Evolutionary conservation across 805 yeast genomes (phyloP), one percentile per base, ranked within the genome.

Genomic region (Priceomyces castillae): DNA sequence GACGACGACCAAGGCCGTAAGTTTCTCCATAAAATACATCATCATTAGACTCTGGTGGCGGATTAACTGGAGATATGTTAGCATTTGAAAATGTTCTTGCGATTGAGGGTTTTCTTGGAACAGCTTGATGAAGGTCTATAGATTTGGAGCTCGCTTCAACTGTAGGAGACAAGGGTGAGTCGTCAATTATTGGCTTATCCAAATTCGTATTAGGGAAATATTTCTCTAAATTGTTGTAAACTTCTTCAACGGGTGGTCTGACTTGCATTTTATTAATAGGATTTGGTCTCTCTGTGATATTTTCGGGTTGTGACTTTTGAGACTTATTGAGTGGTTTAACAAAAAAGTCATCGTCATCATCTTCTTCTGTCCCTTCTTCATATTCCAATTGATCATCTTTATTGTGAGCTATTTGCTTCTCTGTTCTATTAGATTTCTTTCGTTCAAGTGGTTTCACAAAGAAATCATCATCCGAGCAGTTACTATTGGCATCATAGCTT

Each of bases 201-300:
- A 94, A 74, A 63, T 92, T 92, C 0, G 97, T 82, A 53, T 86
- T 77, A 0, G 99, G 99, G 72, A 94, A 94, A 60, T 86, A 94
- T 56, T 80, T 79, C 52, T 94, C 99, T 48, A 94, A 76, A 54
- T 94, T 90, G 43, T 89, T 88, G 59, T 90, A 94, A 23, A 94
- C 84, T 34, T 87, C 95, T 57, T 92, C 98, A 1, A 96, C 85
- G 0, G 98, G 90, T 2, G 99, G 99, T 59, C 99, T 80, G 12
- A 94, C 84, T 6, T 84, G 82, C 88, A 69, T 64, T 4, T 43
- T 43, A n/a, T 23, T 33, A 12, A 44, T 36, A 4, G 52, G 43
- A 16, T 33, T 37, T 17, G 6, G 12, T 22, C 25, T 22, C 14
- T 6, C 14, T 3, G 30, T 35, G 14, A 2, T 25, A 4, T 16